phyloP scores from a whole-genome alignment of 108 stramenopile genomes.

The Bacterosira constricta region DNA sequence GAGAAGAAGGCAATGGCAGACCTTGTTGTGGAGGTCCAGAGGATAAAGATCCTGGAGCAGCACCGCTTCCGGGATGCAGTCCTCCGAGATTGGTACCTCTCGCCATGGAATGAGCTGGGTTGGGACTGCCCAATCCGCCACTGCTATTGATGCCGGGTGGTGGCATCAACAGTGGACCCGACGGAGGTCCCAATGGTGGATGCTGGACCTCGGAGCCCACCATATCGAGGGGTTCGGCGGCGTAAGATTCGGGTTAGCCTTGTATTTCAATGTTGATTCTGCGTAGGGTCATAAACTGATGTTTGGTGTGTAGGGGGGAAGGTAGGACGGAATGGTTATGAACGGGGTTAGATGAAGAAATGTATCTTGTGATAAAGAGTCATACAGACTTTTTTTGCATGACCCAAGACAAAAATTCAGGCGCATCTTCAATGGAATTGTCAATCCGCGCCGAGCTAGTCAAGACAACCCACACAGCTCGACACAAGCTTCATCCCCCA shows the following conservation, averaged over 20 bases:
- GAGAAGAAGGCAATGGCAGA: background rate
- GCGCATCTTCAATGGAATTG: no score
- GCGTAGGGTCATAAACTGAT: conserved; percentile 84
- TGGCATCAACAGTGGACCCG: background rate
- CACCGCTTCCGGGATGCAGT: no score
- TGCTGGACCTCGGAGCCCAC: conserved; percentile 36
- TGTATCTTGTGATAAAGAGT: no score
- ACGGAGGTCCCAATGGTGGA: conserved; percentile 4
- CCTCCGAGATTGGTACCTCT: background rate
- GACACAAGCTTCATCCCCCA: no score
- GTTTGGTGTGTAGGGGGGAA: background rate
- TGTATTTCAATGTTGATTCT: conserved; percentile 86
- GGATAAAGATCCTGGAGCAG: background rate
- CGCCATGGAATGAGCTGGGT: background rate
- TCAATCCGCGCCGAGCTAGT: no score
- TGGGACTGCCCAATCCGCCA: background rate
- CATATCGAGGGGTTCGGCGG: conserved; percentile 63
- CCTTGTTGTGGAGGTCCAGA: background rate
- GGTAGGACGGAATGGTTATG: no score
- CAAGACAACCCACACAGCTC: no score
- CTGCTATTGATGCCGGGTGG: background rate
- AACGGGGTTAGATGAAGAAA: no score
- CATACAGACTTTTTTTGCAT: no score
- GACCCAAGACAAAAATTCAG: no score
- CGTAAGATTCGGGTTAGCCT: conserved; percentile 89